Percentiles rank a stretch among this genome's conserved stretches.
Conservation (phyloP, 768 basidiomycete genomes). For the Mycena pura region DNA sequence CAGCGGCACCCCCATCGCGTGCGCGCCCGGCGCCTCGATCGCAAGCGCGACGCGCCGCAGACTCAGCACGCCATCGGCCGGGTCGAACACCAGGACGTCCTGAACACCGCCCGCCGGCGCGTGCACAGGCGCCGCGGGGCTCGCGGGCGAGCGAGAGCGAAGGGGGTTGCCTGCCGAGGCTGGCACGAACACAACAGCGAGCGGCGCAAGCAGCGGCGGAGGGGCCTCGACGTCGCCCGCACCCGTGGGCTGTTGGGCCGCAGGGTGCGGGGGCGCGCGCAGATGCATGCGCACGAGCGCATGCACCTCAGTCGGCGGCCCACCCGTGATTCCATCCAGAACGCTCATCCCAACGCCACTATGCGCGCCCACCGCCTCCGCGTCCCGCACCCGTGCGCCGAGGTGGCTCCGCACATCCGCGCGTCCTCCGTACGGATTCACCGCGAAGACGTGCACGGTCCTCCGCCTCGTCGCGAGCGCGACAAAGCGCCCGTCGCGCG, state of each 20-base stretch:
- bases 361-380: slow-evolving; percentile 3
- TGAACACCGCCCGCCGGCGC: slow-evolving; percentile 53
- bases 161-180: slow-evolving; percentile 42
- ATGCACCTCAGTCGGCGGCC: slow-evolving; percentile 52
- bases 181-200: slow-evolving; percentile 64
- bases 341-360: neutral
- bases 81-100: slow-evolving; percentile 75
- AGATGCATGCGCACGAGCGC: slow-evolving; percentile 63
- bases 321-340: too few relatives aligned
- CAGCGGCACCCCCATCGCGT: slow-evolving; percentile 32
- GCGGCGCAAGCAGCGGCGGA: slow-evolving; percentile 39
- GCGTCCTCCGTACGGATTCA: slow-evolving; percentile 78
- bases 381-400: slow-evolving; percentile 63
- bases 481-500: slow-evolving; percentile 56
- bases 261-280: neutral
- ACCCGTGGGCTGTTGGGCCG: neutral
- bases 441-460: slow-evolving; percentile 75
- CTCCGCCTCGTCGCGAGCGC: slow-evolving; percentile 66
- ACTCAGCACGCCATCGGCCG: slow-evolving; percentile 58
- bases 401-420: slow-evolving; percentile 69
- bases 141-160: slow-evolving; percentile 38
- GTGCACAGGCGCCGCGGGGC: slow-evolving; percentile 1
- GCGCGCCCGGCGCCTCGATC: slow-evolving; percentile 44
- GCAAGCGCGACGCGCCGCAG: slow-evolving; percentile 54
- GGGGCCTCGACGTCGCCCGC: neutral